Percentiles rank a stretch among this genome's conserved stretches.
Conservation (phyloP, 2,329 filamentous ascomycete species). For the Lecanosticta acicola region DNA sequence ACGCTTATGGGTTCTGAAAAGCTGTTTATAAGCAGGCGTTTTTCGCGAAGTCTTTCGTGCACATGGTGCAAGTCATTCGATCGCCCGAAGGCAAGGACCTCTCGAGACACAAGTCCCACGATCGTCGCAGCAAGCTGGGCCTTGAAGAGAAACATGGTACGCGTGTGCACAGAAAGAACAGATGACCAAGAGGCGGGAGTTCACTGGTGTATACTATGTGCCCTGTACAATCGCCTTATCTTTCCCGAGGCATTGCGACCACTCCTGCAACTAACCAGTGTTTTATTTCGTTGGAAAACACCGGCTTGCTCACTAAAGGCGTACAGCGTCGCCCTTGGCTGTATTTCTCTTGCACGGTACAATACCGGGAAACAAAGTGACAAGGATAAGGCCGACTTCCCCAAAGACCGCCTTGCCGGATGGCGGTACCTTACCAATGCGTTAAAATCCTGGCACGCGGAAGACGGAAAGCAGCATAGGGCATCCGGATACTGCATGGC, state of each 20-base stretch:
- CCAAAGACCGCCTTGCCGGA: constrained; percentile 1
- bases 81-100: constrained; percentile 5
- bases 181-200: constrained; percentile 11
- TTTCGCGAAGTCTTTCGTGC: constrained; percentile 5
- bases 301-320: constrained; percentile 4
- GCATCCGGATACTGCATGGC: neutral
- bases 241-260: neutral
- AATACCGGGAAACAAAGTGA: neutral
- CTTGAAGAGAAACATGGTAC: constrained; percentile 9
- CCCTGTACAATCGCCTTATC: neutral
- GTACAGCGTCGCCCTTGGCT: constrained; percentile 1
- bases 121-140: constrained; percentile 1
- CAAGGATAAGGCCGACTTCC: neutral
- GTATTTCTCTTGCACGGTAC: constrained; percentile 1
- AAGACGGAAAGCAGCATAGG: neutral
- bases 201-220: constrained; percentile 8
- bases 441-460: neutral
- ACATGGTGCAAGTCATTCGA: constrained; percentile 5
- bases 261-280: constrained; percentile 1
- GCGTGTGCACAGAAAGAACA: neutral
- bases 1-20: constrained; percentile 6
- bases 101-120: constrained; percentile 1
- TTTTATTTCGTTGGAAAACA: constrained; percentile 3
- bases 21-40: constrained; percentile 7
- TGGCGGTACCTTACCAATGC: neutral